These are phyloP conservation scores for Protomyces macrosporus DNA, from an alignment of 1,139 yeast species.

Conservation along the genomic window DNA sequence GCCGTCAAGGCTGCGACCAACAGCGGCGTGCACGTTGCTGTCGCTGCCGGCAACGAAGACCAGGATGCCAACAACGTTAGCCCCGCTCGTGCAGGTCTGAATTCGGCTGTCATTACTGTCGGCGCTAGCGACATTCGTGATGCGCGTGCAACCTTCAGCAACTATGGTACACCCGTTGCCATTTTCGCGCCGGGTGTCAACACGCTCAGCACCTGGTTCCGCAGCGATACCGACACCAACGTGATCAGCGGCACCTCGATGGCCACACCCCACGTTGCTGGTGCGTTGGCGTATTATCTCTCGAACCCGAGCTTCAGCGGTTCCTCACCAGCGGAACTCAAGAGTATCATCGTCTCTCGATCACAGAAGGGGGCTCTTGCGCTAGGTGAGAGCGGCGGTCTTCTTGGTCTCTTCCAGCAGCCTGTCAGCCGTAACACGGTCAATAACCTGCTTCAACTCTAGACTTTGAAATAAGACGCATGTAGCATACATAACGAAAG, in stretches of 20 bases:
- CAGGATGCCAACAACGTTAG: conserved; percentile 58
- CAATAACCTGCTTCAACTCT: background rate
- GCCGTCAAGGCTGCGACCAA: conserved; percentile 57
- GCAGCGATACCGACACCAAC: conserved; percentile 76
- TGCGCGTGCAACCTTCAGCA: conserved; percentile 54
- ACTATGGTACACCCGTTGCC: conserved; percentile 62
- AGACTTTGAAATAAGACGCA: background rate
- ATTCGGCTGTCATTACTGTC: conserved; percentile 62
- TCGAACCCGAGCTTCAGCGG: conserved; percentile 40
- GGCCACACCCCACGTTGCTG: conserved; percentile 98
- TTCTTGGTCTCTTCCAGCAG: too few species aligned
- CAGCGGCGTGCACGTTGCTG: conserved; percentile 57
- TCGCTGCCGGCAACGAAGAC: conserved; percentile 64
- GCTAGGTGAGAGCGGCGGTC: background rate
- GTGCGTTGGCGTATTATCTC: conserved; percentile 74
- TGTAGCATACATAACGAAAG: too few species aligned
- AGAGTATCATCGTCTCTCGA: background rate
- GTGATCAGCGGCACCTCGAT: conserved; percentile 95
- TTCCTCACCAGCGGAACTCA: background rate
- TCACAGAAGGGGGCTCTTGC: background rate
- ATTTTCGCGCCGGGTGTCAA: conserved; percentile 58
- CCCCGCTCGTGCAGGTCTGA: conserved; percentile 76
- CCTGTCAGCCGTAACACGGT: background rate
- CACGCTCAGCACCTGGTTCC: conserved; percentile 61
- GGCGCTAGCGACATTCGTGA: conserved; percentile 52